Evolutionary conservation across 2,329 filamentous ascomycete genomes (phyloP).

Genomic region (Lasiodiplodia hormozganensis): DNA sequence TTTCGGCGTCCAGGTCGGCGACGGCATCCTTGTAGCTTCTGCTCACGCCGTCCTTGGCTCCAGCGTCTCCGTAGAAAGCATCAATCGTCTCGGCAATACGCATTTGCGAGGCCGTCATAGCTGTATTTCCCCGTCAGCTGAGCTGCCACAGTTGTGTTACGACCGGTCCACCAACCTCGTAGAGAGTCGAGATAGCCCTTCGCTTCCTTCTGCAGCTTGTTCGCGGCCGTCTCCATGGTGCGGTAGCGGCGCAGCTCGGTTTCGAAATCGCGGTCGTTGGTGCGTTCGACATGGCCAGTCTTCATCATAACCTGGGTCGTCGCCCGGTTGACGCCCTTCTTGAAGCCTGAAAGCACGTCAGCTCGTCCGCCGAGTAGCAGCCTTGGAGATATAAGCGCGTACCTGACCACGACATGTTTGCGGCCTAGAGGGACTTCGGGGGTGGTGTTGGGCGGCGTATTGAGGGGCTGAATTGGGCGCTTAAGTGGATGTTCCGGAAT

Average conservation of each 20-base stretch:
- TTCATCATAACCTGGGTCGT: constrained; percentile 99
- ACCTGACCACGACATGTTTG: constrained; percentile 66
- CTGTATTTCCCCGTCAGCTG: constrained; percentile 52
- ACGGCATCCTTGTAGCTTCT: constrained; percentile 98
- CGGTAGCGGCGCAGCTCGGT: constrained; percentile 97
- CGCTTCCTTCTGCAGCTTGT: constrained; percentile 93
- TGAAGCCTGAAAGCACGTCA: constrained; percentile 68
- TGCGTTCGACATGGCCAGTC: constrained; percentile 97
- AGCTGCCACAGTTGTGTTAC: not conserved
- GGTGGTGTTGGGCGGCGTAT: not conserved
- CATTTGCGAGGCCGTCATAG: constrained; percentile 99
- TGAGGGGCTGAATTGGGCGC: constrained; percentile 23
- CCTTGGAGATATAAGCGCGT: constrained; percentile 31
- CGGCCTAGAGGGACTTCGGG: constrained; percentile 20
- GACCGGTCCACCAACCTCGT: constrained; percentile 65
- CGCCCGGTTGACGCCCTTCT: constrained; percentile 97
- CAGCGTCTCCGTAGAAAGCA: constrained; percentile 96
- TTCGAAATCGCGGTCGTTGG: constrained; percentile 97
- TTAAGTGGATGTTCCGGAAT: constrained; percentile 16
- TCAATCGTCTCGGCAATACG: constrained; percentile 99
- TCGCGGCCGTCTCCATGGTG: constrained; percentile 94
- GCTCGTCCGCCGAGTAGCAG: constrained; percentile 30
- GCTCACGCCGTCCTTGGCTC: constrained; percentile 92
- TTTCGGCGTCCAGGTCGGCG: constrained; percentile 96
- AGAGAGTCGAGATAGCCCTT: constrained; percentile 97